These are phyloP conservation scores for Tylopilus cervinicoccineus DNA, from an alignment of 768 basidiomycete genomes.

Conservation along the genomic window DNA sequence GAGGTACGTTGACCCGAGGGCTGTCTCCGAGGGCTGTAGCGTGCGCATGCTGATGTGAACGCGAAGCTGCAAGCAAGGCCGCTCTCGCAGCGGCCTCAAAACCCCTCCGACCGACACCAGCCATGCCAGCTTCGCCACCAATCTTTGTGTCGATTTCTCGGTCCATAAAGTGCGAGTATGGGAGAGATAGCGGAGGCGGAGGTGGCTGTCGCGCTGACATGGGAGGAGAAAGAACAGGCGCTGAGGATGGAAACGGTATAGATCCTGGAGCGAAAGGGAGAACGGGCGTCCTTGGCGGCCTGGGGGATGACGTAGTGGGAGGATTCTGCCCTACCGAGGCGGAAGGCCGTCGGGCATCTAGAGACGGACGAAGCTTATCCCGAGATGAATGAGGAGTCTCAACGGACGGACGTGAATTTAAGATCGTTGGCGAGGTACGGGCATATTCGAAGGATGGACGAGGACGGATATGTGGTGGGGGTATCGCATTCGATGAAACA, in stretches of 20 bases:
- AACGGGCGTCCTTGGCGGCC: constrained; percentile 4
- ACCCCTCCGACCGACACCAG: constrained; percentile 83
- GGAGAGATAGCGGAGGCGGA: constrained; percentile 15
- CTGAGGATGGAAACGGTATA: constrained; percentile 17
- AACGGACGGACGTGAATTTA: constrained; percentile 14
- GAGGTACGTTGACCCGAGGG: constrained; percentile 36
- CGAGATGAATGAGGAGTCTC: constrained; percentile 14
- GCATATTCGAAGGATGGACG: constrained; percentile 17
- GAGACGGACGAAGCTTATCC: constrained; percentile 15
- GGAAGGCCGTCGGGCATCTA: constrained; percentile 15
- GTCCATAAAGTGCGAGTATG: background rate
- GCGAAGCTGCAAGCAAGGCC: constrained; percentile 40
- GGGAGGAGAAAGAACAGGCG: constrained; percentile 1
- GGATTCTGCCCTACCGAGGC: constrained; percentile 1
- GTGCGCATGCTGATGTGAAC: constrained; percentile 5
- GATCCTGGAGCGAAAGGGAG: constrained; percentile 10
- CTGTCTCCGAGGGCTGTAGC: constrained; percentile 5
- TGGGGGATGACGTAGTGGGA: constrained; percentile 1
- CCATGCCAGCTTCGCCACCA: constrained; percentile 83
- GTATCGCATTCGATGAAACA: constrained; percentile 9
- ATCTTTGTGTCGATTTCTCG: constrained; percentile 61
- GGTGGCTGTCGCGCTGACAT: constrained; percentile 18
- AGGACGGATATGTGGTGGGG: constrained; percentile 5
- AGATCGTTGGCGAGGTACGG: constrained; percentile 13
- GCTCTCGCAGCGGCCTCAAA: constrained; percentile 73